These are phyloP conservation scores for Stevia rebaudiana DNA, from an alignment of 140 eudicot species.

Conservation along the genomic window DNA sequence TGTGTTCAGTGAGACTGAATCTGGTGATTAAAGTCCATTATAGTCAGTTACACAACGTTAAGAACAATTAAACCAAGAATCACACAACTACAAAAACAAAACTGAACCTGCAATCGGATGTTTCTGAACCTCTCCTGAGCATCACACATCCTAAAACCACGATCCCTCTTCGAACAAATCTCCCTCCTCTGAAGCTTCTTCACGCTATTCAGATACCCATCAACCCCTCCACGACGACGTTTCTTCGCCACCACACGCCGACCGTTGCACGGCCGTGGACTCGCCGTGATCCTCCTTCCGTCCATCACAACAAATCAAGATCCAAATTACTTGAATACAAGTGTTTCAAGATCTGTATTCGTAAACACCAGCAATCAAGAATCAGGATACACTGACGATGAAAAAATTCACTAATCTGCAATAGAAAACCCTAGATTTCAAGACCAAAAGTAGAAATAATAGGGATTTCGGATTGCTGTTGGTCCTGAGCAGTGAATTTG, in stretches of 20 bases:
- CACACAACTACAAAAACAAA: not conserved
- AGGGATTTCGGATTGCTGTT: constrained; percentile 17
- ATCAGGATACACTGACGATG: too few species aligned
- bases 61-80: not conserved
- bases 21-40: not conserved
- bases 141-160: constrained; percentile 69
- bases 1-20: not conserved
- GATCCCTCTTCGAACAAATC: constrained; percentile 65
- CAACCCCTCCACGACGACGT: constrained; percentile 54
- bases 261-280: constrained; percentile 65
- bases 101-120: constrained; percentile 60
- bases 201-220: constrained; percentile 65
- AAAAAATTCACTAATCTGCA: not conserved
- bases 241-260: constrained; percentile 79
- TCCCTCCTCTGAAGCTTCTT: constrained; percentile 83
- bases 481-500: constrained; percentile 16
- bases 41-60: not conserved
- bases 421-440: constrained; percentile 22
- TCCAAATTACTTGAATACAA: not conserved
- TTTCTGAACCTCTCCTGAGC: constrained; percentile 75
- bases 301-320: constrained; percentile 44
- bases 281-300: constrained; percentile 75
- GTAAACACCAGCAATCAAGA: not conserved
- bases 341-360: not conserved
- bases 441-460: constrained; percentile 14